Conservation (phyloP, 495 filamentous ascomycete genomes). For the Tuber brumale region DNA sequence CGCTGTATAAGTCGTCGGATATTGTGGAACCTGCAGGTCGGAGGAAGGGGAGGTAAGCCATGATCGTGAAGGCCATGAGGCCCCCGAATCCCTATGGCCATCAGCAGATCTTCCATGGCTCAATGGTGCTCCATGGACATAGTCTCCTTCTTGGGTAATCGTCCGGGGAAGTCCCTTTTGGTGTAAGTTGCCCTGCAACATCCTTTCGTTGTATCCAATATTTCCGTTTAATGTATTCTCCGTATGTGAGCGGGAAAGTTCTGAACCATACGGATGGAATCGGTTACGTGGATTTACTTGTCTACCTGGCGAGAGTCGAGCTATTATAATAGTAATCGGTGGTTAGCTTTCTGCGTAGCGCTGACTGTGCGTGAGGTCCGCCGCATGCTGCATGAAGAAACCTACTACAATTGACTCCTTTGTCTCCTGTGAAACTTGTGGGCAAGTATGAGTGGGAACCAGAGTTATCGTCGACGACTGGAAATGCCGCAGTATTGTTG, state of each 20-base stretch:
- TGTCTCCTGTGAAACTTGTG: neutral
- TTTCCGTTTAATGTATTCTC: slow-evolving; percentile 7
- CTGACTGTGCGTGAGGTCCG: neutral
- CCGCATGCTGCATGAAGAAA: neutral
- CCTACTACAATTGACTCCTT: neutral
- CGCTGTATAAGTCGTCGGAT: slow-evolving; percentile 20
- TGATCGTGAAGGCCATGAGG: slow-evolving; percentile 14
- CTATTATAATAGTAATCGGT: slow-evolving; percentile 6
- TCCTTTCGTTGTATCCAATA: slow-evolving; percentile 19
- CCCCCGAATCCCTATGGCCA: slow-evolving; percentile 12
- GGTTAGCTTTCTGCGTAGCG: neutral
- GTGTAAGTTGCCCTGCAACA: slow-evolving; percentile 9
- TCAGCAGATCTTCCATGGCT: slow-evolving; percentile 15
- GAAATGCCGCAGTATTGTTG: neutral
- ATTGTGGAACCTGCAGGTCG: slow-evolving; percentile 18
- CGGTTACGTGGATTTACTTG: slow-evolving; percentile 17
- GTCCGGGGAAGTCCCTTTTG: slow-evolving; percentile 14
- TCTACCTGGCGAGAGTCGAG: slow-evolving; percentile 22
- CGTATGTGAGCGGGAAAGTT: slow-evolving; percentile 14
- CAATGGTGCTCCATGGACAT: slow-evolving; percentile 2
- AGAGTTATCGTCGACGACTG: neutral
- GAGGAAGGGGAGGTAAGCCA: slow-evolving; percentile 17
- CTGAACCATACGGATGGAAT: slow-evolving; percentile 15
- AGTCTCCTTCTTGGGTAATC: slow-evolving; percentile 8
- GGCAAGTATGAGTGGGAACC: neutral